Conservation (phyloP, 768 basidiomycete species). For the Exsudoporus frostii region DNA sequence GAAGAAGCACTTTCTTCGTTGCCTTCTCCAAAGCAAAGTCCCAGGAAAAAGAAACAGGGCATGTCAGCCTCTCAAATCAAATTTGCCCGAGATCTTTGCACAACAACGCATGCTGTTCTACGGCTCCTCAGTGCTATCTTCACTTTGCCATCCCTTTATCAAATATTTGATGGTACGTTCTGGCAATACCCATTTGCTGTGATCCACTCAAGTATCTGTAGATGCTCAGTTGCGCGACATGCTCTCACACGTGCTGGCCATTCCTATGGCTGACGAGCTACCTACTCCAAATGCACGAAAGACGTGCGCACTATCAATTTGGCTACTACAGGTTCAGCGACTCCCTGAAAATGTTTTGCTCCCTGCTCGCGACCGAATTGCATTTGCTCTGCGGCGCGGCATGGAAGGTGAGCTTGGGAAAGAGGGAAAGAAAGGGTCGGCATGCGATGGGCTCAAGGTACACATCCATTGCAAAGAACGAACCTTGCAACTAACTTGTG, state of each 20-base stretch:
- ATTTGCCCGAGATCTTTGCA: conserved; percentile 75
- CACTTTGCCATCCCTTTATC: conserved; percentile 54
- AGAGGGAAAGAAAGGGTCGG: conserved; percentile 85
- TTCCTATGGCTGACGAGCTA: conserved; percentile 64
- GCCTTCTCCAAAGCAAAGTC: conserved; percentile 70
- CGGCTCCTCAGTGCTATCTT: conserved; percentile 61
- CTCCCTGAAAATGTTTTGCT: conserved; percentile 59
- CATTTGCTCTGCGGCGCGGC: conserved; percentile 68
- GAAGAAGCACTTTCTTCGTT: conserved; percentile 36
- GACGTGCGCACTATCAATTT: conserved; percentile 75
- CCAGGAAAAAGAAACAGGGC: conserved; percentile 53
- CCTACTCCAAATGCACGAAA: conserved; percentile 87
- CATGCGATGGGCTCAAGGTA: conserved; percentile 76
- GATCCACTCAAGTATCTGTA: conserved; percentile 26
- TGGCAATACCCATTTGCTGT: conserved; percentile 2
- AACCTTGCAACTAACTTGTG: conserved; percentile 9
- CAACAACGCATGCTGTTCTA: conserved; percentile 66
- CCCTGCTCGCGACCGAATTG: conserved; percentile 64
- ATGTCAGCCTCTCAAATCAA: conserved; percentile 78
- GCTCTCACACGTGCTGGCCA: conserved; percentile 61
- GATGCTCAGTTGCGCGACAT: conserved; percentile 59
- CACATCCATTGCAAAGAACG: conserved; percentile 13
- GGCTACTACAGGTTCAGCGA: conserved; percentile 68
- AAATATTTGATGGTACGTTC: conserved; percentile 58
- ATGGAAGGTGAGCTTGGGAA: conserved; percentile 83